Conservation (phyloP, 2,329 filamentous ascomycete species). For the Simplicillium aogashimaense region DNA sequence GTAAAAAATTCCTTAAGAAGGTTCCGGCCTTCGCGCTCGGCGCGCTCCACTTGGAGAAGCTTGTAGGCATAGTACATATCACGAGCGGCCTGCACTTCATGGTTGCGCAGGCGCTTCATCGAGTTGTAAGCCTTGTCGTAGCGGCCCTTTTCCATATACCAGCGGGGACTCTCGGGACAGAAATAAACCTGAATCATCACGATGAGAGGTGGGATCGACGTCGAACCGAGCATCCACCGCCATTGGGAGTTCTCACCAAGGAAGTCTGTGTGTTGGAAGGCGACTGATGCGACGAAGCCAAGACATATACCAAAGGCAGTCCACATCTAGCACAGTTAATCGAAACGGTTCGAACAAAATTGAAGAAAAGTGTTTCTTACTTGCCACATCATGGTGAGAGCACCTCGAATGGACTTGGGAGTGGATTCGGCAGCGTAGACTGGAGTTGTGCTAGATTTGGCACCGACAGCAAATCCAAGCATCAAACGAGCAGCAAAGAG, state of each 20-base stretch:
- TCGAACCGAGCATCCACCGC: slow-evolving; percentile 30
- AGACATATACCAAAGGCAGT: slow-evolving; percentile 26
- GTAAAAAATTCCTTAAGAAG: slow-evolving; percentile 26
- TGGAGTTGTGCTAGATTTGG: slow-evolving; percentile 17
- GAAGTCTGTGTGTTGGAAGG: slow-evolving; percentile 13
- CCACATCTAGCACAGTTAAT: slow-evolving; percentile 11
- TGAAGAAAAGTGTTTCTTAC: not conserved
- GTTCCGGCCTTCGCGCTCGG: slow-evolving; percentile 16
- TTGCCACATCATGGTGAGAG: slow-evolving; percentile 5
- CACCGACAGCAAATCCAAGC: slow-evolving; percentile 19
- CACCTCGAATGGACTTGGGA: slow-evolving; percentile 9
- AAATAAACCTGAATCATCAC: slow-evolving; percentile 36
- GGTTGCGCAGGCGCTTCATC: slow-evolving; percentile 34
- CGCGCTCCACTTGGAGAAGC: slow-evolving; percentile 19
- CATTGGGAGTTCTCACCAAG: slow-evolving; percentile 22
- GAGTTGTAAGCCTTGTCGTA: slow-evolving; percentile 34
- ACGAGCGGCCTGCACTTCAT: slow-evolving; percentile 35
- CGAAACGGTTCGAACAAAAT: not conserved
- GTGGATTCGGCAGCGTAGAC: slow-evolving; percentile 20
- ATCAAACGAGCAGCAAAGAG: slow-evolving; percentile 16
- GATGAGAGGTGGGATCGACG: slow-evolving; percentile 38
- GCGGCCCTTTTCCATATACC: slow-evolving; percentile 37
- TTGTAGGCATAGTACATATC: slow-evolving; percentile 41
- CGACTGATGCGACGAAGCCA: slow-evolving; percentile 21
- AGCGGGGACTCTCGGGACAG: slow-evolving; percentile 40